Evolutionary conservation across 768 basidiomycete genomes (phyloP), one percentile per base, ranked within the genome.

Genomic region (Lactarius trivialis): DNA sequence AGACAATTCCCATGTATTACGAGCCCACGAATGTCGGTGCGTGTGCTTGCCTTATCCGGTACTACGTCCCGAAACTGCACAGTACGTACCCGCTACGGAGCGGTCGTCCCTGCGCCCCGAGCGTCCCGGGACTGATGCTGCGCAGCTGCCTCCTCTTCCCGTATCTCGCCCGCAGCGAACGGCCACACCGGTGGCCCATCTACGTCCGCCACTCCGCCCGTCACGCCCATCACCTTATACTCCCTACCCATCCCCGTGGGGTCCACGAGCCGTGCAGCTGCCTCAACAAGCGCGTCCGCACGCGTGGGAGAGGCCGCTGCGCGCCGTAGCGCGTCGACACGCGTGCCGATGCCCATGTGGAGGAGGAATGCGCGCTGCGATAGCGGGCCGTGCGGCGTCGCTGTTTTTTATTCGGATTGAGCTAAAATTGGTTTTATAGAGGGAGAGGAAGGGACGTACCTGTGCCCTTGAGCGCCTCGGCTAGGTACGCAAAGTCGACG

Each of bases 401-500:
- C 77, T 81, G 63, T n/a, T 63, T 19, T 12, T 8, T 17, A n/a
- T 6, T 30, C 30, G 30, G 30, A 30, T 30, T 14, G 34, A 32
- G n/a, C 24, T 32, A 19, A 19, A n/a, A 14, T 33, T 8, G 12
- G 14, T 8, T 9, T 33, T 34, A 8, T 2, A 12, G 50, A 30
- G 17, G 17, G 32, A 51, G 24, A 48, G 28, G 56, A 61, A 36
- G 19, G 36, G 24, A 71, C 82, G 30, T 61, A 90, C 91, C 89
- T 3, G 83, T 74, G 58, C 82, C 84, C 1, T 72, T 71, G 65
- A 93, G 77, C 0, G 91, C 85, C 74, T 97, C 93, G 70, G 81
- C 80, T 51, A 98, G 78, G 71, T 90, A 91, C 0, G 85, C 83
- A 74, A 98, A 98, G 74, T 99, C 95, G 53, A 99, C 96, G 70